phyloP scores from a whole-genome alignment of 495 filamentous ascomycete genomes.

The Aspergillus ostianus region DNA sequence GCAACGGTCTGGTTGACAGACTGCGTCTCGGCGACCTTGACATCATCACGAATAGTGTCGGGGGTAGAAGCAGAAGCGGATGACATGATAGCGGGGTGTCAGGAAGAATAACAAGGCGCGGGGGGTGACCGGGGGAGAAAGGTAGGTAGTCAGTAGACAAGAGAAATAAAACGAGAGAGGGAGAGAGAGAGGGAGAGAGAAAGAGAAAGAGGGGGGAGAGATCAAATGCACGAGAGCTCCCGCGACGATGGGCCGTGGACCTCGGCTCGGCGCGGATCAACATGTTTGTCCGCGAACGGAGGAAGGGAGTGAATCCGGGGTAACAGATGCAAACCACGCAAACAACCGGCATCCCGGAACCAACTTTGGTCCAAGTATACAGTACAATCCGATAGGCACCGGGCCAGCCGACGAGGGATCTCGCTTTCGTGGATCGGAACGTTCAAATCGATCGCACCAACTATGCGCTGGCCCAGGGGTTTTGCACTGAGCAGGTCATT shows the following conservation, averaged over 20 bases:
- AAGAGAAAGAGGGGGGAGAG: slow-evolving; percentile 3
- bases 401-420: too few relatives aligned
- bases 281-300: slow-evolving; percentile 2
- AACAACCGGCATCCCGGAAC: too few relatives aligned
- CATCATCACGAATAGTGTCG: slow-evolving; percentile 34
- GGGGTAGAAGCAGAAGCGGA: slow-evolving; percentile 30
- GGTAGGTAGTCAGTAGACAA: slow-evolving; percentile 1
- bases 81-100: slow-evolving; percentile 28
- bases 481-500: too few relatives aligned
- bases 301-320: too few relatives aligned
- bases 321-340: too few relatives aligned
- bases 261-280: slow-evolving; percentile 37
- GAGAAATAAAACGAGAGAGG: slow-evolving; percentile 3
- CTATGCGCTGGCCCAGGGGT: too few relatives aligned
- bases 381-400: too few relatives aligned
- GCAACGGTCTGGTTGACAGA: slow-evolving; percentile 44
- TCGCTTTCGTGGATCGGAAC: too few relatives aligned
- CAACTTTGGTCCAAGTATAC: too few relatives aligned
- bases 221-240: slow-evolving; percentile 10
- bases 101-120: slow-evolving; percentile 6
- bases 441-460: too few relatives aligned
- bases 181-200: slow-evolving; percentile 10
- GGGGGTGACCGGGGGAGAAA: slow-evolving; percentile 12
- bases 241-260: slow-evolving; percentile 19
- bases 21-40: slow-evolving; percentile 35